Percentiles rank a stretch among this genome's conserved stretches.
Evolutionary conservation across 2,329 filamentous ascomycete genomes (phyloP).

Genomic region (Escovopsis sp.): DNA sequence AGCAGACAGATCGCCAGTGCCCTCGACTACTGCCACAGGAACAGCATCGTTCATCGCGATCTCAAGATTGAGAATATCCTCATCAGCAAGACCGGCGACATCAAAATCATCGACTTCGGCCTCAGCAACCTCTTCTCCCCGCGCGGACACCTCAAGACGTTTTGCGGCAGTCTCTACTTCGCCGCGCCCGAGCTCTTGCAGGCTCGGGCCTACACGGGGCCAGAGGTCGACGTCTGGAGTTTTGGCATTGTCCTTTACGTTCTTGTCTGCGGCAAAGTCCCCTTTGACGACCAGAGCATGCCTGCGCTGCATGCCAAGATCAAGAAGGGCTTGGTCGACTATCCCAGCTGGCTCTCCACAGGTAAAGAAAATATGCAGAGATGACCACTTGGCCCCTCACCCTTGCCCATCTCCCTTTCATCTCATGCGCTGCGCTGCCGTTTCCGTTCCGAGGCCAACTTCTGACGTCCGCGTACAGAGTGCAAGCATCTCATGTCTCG

Average conservation of each 20-base stretch:
- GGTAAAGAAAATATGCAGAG: constrained; percentile 38
- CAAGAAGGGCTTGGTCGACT: constrained; percentile 92
- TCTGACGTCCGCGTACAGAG: constrained; percentile 39
- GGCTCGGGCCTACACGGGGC: constrained; percentile 85
- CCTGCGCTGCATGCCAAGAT: constrained; percentile 96
- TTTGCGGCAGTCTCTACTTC: constrained; percentile 95
- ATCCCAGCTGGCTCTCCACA: constrained; percentile 79
- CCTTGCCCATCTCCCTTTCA: too few relatives aligned
- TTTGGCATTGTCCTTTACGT: constrained; percentile 98
- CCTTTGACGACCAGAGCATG: constrained; percentile 99
- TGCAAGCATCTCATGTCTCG: constrained; percentile 84
- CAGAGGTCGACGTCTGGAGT: constrained; percentile 96
- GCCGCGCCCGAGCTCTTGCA: constrained; percentile 89
- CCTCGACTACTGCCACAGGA: constrained; percentile 91
- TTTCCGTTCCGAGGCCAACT: not conserved
- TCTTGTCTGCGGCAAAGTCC: constrained; percentile 91
- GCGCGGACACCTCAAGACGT: constrained; percentile 74
- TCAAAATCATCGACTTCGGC: constrained; percentile 98
- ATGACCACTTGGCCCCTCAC: too few relatives aligned
- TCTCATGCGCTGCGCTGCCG: too few relatives aligned
- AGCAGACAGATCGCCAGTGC: constrained; percentile 93
- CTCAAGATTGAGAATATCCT: constrained; percentile 98
- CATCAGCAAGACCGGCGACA: constrained; percentile 97
- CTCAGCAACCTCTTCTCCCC: constrained; percentile 93
- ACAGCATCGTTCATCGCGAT: constrained; percentile 95